These are phyloP conservation scores for Nannochloropsis granulata DNA, from an alignment of 108 stramenopile genomes.

Conservation along the genomic window DNA sequence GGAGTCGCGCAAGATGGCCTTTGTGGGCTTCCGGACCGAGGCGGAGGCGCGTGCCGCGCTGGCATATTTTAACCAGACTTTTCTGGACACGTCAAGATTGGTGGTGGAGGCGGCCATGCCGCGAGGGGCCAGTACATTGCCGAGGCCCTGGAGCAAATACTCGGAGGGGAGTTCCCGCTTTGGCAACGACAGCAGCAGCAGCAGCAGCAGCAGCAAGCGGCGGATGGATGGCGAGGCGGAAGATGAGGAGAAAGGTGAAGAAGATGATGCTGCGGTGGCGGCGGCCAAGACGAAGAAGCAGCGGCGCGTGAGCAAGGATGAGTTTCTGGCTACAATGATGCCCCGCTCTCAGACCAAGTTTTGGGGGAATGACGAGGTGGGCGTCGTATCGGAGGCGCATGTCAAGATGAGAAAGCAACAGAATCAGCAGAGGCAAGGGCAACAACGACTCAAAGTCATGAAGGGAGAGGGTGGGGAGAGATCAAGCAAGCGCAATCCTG, in stretches of 20 bases:
- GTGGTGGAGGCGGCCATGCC: slow-evolving; percentile 33
- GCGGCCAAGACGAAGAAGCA: not conserved
- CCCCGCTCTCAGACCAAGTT: slow-evolving; percentile 27
- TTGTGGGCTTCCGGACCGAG: slow-evolving; percentile 39
- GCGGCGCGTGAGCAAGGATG: slow-evolving; percentile 27
- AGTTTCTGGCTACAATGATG: slow-evolving; percentile 30
- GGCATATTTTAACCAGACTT: slow-evolving; percentile 43
- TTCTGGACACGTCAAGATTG: slow-evolving; percentile 38
- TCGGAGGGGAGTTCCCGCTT: slow-evolving; percentile 20
- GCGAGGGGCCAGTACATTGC: slow-evolving; percentile 13
- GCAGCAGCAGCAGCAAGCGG: not conserved
- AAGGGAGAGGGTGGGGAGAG: not conserved
- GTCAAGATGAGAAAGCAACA: not conserved
- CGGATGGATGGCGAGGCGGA: not conserved
- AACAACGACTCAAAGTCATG: not conserved
- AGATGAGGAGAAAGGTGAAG: not conserved
- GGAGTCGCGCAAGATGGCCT: slow-evolving; percentile 38
- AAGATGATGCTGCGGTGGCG: not conserved
- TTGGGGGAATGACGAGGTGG: slow-evolving; percentile 31
- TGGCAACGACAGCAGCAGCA: not conserved
- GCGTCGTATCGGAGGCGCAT: not conserved
- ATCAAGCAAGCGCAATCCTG: not conserved
- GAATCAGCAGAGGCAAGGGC: not conserved
- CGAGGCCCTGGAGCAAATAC: slow-evolving; percentile 36
- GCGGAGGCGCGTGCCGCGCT: slow-evolving; percentile 32